A percentile compares a stretch with the other conserved stretches of the same genome.
Conservation (phyloP, 2,329 filamentous ascomycete genomes). For the Cladosporium sp. region DNA sequence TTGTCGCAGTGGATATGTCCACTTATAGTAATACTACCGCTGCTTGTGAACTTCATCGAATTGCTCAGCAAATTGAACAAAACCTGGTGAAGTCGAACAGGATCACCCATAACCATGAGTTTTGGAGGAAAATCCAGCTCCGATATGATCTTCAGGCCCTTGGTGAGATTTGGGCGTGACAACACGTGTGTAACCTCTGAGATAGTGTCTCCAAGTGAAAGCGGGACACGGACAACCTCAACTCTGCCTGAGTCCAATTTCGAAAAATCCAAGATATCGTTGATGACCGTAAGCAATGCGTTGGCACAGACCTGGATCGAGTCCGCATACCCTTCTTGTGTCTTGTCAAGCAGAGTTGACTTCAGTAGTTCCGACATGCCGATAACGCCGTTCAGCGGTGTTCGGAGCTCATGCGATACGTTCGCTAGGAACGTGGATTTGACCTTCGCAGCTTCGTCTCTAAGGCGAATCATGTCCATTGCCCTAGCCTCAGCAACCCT, state of each 20-base stretch:
- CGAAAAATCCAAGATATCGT: conserved; percentile 55
- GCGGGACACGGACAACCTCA: conserved; percentile 60
- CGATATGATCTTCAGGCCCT: conserved; percentile 60
- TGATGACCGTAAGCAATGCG: conserved; percentile 54
- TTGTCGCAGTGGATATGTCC: conserved; percentile 72
- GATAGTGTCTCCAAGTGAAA: conserved; percentile 58
- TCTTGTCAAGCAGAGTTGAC: conserved; percentile 54
- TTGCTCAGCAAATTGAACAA: conserved; percentile 84
- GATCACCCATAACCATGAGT: conserved; percentile 53
- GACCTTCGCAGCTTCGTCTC: conserved; percentile 78
- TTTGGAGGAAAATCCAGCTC: conserved; percentile 56
- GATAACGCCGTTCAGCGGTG: conserved; percentile 57
- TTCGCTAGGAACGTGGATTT: conserved; percentile 73
- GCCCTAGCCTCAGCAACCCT: conserved; percentile 75
- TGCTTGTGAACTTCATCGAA: conserved; percentile 89
- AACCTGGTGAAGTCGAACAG: conserved; percentile 53
- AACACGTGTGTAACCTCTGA: conserved; percentile 64
- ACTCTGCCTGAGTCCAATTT: conserved; percentile 57
- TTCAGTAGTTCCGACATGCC: conserved; percentile 63
- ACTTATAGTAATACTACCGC: conserved; percentile 80
- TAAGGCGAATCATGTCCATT: conserved; percentile 75
- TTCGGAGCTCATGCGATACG: conserved; percentile 59
- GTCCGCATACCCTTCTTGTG: conserved; percentile 64
- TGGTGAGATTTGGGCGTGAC: conserved; percentile 63
- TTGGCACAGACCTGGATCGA: conserved; percentile 65